Base-by-base conservation (phyloP, 1,139 yeast species). In the Casaregolazyma suthepensis region DNA sequence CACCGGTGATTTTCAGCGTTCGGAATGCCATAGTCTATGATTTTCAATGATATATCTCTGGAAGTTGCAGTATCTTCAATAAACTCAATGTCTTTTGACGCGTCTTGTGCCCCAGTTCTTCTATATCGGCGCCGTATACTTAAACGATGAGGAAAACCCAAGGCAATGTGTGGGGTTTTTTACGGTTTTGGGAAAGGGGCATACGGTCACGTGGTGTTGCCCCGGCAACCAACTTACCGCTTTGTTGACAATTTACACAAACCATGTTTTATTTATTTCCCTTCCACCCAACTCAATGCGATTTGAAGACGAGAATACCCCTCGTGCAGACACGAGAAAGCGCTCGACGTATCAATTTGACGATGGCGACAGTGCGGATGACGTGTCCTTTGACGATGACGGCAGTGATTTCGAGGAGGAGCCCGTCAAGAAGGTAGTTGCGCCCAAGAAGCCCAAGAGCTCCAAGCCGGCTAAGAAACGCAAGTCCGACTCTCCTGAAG, bases 361-460 rank as follows among this genome's bases (percentile, higher is more conserved):
- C 20, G 59, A 58, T 45, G 59, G 48, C 22, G 56, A 52, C 22
- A 45, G 47, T 29, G 18, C 35, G 5, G 46, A 43, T 29, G 47
- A 43, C 44, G 40, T 37, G 12, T n/a, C 29, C 2, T 52, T 43
- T 20, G 53, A 44, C 18, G 61, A 50, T 22, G 60, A 53, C 45
- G 66, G 57, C 43, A 60, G 62, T 31, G 67, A 59, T 23, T 57
- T 59, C 37, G 57, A 57, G 23, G 53, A 47, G 35, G 56, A 48
- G 20, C 54, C 52, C 6, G 42, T 47, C 26, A 50, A 49, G 46
- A 31, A 53, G 38, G 57, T 15, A 50, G 54, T 31, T 42, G 51
- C 18, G 40, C 26, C 38, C 37, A 37, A 12, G 20, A 40, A 17
- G 40, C 53, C n/a, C 46, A 38, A 48, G 48, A 40, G 35, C 19